These are phyloP conservation scores for Gossypium thurberi DNA, from an alignment of 345 rosid species.

Conservation along the genomic window DNA sequence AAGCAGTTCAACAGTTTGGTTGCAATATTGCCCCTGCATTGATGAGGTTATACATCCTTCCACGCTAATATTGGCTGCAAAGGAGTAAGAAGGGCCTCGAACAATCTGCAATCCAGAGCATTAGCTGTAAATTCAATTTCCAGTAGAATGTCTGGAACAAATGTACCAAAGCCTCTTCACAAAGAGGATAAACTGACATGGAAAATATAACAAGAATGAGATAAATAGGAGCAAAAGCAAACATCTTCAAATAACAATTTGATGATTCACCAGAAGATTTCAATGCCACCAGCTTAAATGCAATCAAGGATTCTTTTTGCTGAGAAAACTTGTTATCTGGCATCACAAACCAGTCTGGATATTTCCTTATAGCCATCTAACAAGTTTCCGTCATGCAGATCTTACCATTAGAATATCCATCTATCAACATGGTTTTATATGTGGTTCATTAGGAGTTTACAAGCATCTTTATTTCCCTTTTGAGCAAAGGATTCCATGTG, in stretches of 20 bases:
- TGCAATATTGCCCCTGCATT: slow-evolving; percentile 82
- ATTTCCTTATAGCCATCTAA: not conserved
- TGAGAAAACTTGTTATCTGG: not conserved
- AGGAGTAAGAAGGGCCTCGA: slow-evolving; percentile 65
- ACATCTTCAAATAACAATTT: not conserved
- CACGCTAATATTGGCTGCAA: slow-evolving; percentile 72
- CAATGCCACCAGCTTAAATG: not conserved
- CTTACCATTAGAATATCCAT: not conserved
- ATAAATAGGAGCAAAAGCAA: not conserved
- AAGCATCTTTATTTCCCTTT: not conserved
- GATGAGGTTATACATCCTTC: slow-evolving; percentile 76
- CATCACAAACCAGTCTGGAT: not conserved
- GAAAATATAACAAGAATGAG: slow-evolving; percentile 1
- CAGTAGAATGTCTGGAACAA: not conserved
- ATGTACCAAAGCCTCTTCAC: not conserved
- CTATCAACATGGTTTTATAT: not conserved
- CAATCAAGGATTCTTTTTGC: not conserved
- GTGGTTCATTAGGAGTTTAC: not conserved
- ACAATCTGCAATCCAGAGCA: slow-evolving; percentile 52
- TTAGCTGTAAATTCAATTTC: slow-evolving; percentile 14
- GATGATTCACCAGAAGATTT: not conserved
- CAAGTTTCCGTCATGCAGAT: not conserved
- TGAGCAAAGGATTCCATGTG: not conserved
- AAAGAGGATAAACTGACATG: not conserved
- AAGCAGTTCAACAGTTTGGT: slow-evolving; percentile 69